Evolutionary conservation across 129 eudicot genomes (phyloP).

Genomic region (Helianthus tuberosus): DNA sequence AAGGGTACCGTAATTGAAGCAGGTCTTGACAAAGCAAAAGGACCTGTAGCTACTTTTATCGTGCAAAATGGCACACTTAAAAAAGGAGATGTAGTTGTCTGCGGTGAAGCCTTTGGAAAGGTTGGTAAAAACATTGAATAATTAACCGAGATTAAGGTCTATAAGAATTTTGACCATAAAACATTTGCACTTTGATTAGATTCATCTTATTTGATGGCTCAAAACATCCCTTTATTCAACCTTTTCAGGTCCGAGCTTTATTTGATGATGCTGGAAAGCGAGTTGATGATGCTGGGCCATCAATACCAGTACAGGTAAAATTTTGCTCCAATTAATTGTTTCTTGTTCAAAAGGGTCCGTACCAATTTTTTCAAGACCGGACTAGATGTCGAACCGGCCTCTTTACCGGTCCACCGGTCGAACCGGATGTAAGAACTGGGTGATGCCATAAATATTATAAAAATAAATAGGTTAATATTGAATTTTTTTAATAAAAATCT

Average conservation of each 20-base stretch:
- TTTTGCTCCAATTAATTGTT: not conserved
- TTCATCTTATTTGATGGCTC: slow-evolving; percentile 6
- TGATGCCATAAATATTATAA: no score
- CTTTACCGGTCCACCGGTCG: no score
- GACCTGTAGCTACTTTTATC: slow-evolving; percentile 92
- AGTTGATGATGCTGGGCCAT: slow-evolving; percentile 90
- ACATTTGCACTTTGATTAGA: slow-evolving; percentile 2
- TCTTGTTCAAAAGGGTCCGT: not conserved
- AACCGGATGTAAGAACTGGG: no score
- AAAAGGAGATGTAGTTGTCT: slow-evolving; percentile 79
- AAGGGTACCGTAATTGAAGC: slow-evolving; percentile 97
- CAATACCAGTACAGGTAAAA: slow-evolving; percentile 88
- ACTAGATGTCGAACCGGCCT: no score
- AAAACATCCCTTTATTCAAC: slow-evolving; percentile 9
- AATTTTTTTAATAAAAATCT: no score
- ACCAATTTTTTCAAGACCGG: not conserved
- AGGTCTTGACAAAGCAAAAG: slow-evolving; percentile 93
- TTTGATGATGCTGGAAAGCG: slow-evolving; percentile 89
- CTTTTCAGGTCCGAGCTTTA: slow-evolving; percentile 83
- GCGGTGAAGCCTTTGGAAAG: slow-evolving; percentile 99
- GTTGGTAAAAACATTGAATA: slow-evolving; percentile 44
- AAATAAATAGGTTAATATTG: no score
- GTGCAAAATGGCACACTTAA: slow-evolving; percentile 96
- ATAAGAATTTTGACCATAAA: not conserved
- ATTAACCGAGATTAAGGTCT: not conserved